Conservation (phyloP, 2,329 filamentous ascomycete genomes). For the Colletotrichum musae region DNA sequence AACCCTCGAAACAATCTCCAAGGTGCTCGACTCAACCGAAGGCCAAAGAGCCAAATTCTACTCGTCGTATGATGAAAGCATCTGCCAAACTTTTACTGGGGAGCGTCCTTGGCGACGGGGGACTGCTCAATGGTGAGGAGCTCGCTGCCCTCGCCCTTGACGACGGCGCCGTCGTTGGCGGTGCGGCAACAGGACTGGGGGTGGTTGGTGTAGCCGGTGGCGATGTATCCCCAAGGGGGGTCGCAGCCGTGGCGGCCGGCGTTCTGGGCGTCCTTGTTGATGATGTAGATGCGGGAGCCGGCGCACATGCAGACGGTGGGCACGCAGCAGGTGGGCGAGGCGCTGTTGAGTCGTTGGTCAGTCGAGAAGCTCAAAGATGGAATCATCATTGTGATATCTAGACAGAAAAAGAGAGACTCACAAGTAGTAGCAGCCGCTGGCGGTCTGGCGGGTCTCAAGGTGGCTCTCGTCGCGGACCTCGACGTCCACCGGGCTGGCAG, state of each 20-base stretch:
- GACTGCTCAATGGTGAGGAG: not conserved
- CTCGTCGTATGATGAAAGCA: not conserved
- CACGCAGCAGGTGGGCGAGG: not conserved
- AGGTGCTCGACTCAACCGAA: too few relatives aligned
- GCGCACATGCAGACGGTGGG: slow-evolving; percentile 1
- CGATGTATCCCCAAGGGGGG: not conserved
- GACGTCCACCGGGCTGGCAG: too few relatives aligned
- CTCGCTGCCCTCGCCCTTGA: not conserved
- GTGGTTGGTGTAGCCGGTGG: not conserved
- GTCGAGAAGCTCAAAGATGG: too few relatives aligned
- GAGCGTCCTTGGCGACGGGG: not conserved
- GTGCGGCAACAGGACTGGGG: not conserved
- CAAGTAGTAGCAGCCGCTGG: not conserved
- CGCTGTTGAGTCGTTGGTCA: not conserved
- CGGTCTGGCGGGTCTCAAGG: not conserved
- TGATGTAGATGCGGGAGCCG: not conserved
- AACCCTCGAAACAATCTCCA: too few relatives aligned
- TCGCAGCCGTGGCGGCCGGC: not conserved
- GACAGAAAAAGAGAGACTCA: too few relatives aligned
- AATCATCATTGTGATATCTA: not conserved
- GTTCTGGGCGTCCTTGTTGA: slow-evolving; percentile 10
- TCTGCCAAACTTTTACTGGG: too few relatives aligned
- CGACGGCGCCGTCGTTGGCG: not conserved
- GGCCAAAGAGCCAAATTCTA: too few relatives aligned
- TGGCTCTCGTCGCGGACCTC: not conserved